A percentile compares a stretch with the other conserved stretches of the same genome.
These are phyloP conservation scores for Naganishia friedmannii DNA, from an alignment of 768 basidiomycete species.

Conservation along the genomic window DNA sequence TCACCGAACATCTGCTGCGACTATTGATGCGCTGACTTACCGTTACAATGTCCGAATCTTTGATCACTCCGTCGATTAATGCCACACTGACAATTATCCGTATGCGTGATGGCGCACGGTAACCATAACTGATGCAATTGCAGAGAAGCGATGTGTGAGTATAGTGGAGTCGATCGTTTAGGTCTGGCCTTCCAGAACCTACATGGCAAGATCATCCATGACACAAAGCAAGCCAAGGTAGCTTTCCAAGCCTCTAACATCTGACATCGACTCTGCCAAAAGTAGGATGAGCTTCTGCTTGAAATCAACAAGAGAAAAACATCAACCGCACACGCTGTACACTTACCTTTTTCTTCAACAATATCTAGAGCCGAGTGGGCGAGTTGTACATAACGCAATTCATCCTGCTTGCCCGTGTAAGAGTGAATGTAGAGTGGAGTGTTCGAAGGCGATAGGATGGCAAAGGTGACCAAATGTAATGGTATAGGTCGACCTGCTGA, in stretches of 20 bases:
- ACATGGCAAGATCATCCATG: conserved; percentile 52
- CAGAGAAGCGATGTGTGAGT: not conserved
- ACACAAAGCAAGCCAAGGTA: conserved; percentile 49
- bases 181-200: conserved; percentile 24
- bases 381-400: conserved; percentile 48
- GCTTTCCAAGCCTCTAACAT: conserved; percentile 41
- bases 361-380: conserved; percentile 50
- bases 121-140: conserved; percentile 43
- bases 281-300: not conserved
- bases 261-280: conserved; percentile 11
- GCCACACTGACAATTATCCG: conserved; percentile 48
- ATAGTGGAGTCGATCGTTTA: too few relatives aligned
- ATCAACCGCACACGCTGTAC: too few relatives aligned
- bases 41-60: conserved; percentile 48
- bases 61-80: conserved; percentile 50
- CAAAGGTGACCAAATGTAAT: conserved; percentile 45
- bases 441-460: conserved; percentile 46
- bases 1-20: not conserved
- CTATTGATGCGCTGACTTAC: conserved; percentile 31
- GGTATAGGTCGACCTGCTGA: conserved; percentile 30
- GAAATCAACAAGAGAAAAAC: not conserved
- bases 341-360: conserved; percentile 50
- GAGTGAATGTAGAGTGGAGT: conserved; percentile 47
- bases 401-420: conserved; percentile 45
- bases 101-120: conserved; percentile 45